Percentiles rank a stretch among this genome's conserved stretches.
Evolutionary conservation across 345 rosid genomes (phyloP).

Genomic region (Dipteronia dyeriana): DNA sequence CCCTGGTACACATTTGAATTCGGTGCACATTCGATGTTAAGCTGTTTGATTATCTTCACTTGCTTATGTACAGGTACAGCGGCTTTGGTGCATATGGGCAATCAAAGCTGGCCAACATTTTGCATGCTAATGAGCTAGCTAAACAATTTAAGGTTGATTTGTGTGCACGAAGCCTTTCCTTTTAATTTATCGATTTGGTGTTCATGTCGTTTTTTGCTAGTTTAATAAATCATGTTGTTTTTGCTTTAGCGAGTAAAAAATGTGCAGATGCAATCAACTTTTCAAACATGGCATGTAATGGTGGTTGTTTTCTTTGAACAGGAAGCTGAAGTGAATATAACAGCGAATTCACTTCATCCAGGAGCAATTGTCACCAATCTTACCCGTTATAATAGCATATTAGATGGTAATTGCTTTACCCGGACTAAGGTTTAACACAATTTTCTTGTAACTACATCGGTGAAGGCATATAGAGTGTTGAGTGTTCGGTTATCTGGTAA

Average conservation of each 20-base stretch:
- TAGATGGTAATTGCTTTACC: conserved; percentile 33
- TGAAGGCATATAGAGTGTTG: background rate
- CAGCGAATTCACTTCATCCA: conserved; percentile 78
- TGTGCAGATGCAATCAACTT: too few relatives aligned
- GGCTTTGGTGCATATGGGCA: conserved; percentile 58
- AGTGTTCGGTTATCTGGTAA: background rate
- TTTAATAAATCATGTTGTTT: background rate
- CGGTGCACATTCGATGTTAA: background rate
- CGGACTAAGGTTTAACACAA: too few relatives aligned
- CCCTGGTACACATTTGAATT: background rate
- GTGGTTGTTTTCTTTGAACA: conserved; percentile 27
- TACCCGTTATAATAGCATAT: conserved; percentile 45
- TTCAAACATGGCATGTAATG: background rate
- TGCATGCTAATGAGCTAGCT: conserved; percentile 81
- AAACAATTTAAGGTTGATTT: conserved; percentile 59
- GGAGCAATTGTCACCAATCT: conserved; percentile 66
- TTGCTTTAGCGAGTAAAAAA: too few relatives aligned
- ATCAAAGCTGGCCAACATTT: conserved; percentile 74
- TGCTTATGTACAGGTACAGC: conserved; percentile 44
- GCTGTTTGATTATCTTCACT: background rate
- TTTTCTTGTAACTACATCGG: background rate
- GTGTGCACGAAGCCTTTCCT: background rate
- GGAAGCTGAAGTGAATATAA: conserved; percentile 55
- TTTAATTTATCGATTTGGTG: background rate
- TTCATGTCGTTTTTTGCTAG: background rate